Evolutionary conservation across 495 filamentous ascomycete species (phyloP).

Genomic region (Xylaria curta): DNA sequence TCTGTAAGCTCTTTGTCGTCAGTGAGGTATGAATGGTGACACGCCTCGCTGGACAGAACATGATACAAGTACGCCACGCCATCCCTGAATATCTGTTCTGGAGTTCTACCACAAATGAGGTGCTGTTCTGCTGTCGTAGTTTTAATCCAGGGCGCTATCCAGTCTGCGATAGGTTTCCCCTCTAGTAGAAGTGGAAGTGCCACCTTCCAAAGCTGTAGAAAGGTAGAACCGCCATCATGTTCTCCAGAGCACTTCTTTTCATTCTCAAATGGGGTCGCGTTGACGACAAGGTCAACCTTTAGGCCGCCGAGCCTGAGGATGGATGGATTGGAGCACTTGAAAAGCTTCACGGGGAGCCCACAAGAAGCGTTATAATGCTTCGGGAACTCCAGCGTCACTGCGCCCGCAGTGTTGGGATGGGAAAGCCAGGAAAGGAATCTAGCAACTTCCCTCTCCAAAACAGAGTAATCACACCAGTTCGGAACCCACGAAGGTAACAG

Average conservation of each 20-base stretch:
- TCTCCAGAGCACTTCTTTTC: neutral
- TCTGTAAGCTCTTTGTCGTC: neutral
- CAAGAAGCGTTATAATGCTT: neutral
- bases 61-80: neutral
- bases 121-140: neutral
- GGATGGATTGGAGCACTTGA: neutral
- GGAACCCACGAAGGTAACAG: slow-evolving; percentile 6
- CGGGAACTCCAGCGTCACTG: neutral
- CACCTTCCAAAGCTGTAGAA: neutral
- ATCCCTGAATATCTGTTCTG: neutral
- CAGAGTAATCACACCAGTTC: neutral
- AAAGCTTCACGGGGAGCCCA: neutral
- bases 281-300: neutral
- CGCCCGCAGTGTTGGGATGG: neutral
- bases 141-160: neutral
- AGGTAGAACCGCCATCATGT: neutral
- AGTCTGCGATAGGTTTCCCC: neutral
- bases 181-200: neutral
- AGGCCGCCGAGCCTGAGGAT: neutral
- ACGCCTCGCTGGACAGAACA: neutral
- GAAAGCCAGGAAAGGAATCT: neutral
- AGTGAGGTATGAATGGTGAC: neutral
- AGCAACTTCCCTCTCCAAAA: neutral
- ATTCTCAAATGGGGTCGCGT: neutral
- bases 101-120: neutral